Percentiles rank a stretch among this genome's conserved stretches.
Evolutionary conservation across 352 stramenopile species (phyloP).

Genomic region (Globisporangium splendens): DNA sequence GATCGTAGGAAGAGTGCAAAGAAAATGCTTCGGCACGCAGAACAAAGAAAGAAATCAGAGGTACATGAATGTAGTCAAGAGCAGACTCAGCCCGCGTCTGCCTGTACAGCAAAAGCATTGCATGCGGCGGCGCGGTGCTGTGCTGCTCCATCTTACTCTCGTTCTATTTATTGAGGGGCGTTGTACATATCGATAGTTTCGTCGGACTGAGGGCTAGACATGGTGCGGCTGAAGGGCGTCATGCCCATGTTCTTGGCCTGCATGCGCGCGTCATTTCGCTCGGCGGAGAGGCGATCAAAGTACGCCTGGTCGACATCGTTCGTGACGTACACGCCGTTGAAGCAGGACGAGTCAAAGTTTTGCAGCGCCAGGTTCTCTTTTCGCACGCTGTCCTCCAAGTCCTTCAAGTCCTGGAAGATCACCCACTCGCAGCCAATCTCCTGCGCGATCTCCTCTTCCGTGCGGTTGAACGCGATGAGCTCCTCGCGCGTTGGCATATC

Average conservation of each 20-base stretch:
- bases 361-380: conserved; percentile 67
- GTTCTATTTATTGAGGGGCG: conserved; percentile 58
- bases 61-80: not conserved
- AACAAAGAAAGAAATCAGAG: not conserved
- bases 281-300: conserved; percentile 74
- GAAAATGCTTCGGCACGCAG: not conserved
- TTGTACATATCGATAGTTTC: conserved; percentile 90
- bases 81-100: not conserved
- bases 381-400: conserved; percentile 89
- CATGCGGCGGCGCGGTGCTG: not conserved
- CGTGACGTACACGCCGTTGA: conserved; percentile 96
- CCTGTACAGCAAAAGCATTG: not conserved
- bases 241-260: conserved; percentile 83
- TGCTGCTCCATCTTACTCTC: conserved; percentile 3
- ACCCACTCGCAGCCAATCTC: conserved; percentile 96
- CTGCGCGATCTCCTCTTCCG: conserved; percentile 92
- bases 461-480: conserved; percentile 95
- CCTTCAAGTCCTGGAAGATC: conserved; percentile 90
- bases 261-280: conserved; percentile 81
- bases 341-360: conserved; percentile 96
- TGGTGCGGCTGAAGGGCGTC: conserved; percentile 68
- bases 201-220: conserved; percentile 75
- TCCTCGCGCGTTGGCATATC: conserved; percentile 98
- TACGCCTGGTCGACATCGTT: conserved; percentile 87
- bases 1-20: not conserved